Evolutionary conservation across 495 filamentous ascomycete species (phyloP).

Genomic region (Pseudevernia furfuracea): DNA sequence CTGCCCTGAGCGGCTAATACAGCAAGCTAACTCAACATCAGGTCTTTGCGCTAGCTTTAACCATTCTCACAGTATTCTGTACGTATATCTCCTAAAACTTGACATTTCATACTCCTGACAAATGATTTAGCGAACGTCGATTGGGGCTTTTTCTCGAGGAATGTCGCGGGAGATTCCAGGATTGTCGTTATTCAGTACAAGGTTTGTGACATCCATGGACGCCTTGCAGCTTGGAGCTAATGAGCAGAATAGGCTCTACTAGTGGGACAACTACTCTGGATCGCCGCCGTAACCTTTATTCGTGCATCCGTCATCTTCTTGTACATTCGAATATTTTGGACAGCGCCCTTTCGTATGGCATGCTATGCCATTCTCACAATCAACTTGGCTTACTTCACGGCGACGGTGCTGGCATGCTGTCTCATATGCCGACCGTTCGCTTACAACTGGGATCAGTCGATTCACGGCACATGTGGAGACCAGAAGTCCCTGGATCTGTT

Average conservation of each 20-base stretch:
- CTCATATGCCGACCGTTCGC: slow-evolving; percentile 34
- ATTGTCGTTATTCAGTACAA: neutral
- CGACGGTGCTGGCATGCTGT: slow-evolving; percentile 28
- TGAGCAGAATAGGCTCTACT: slow-evolving; percentile 1
- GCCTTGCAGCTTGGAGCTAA: neutral
- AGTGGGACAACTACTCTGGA: slow-evolving; percentile 26
- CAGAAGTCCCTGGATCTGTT: slow-evolving; percentile 29
- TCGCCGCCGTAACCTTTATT: slow-evolving; percentile 27
- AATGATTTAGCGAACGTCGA: neutral
- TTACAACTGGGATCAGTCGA: slow-evolving; percentile 29
- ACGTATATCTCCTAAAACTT: neutral
- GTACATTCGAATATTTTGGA: slow-evolving; percentile 34
- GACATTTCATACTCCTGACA: neutral
- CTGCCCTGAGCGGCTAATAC: neutral
- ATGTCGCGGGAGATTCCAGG: neutral
- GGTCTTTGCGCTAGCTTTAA: slow-evolving; percentile 11
- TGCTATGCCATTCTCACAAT: slow-evolving; percentile 26
- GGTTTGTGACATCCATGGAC: neutral
- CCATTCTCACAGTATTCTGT: slow-evolving; percentile 1
- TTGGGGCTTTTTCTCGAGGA: neutral
- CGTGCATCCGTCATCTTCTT: slow-evolving; percentile 37
- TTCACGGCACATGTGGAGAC: slow-evolving; percentile 28
- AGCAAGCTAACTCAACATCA: neutral
- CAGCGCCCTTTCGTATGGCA: slow-evolving; percentile 31
- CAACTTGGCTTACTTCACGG: slow-evolving; percentile 18